Percentiles rank a stretch among this genome's conserved stretches.
phyloP scores from a whole-genome alignment of 2,329 filamentous ascomycete genomes.

The Claviceps sp. region DNA sequence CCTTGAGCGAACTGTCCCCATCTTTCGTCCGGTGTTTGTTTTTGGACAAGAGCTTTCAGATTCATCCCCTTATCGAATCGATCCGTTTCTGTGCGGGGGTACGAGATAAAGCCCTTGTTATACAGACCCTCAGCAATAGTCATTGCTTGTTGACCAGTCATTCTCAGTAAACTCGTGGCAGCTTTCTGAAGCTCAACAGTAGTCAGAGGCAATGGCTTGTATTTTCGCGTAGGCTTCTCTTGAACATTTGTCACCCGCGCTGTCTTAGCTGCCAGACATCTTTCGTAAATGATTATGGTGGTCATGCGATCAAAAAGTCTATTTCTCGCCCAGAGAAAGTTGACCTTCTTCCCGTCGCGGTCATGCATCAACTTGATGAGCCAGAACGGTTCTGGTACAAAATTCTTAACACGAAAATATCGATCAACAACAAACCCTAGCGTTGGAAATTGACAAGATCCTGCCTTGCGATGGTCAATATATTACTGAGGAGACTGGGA shows the following conservation, averaged over 20 bases:
- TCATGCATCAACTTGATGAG: conserved; percentile 71
- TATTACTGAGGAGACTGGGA: not conserved
- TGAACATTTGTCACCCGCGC: conserved; percentile 76
- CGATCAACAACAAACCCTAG: conserved; percentile 94
- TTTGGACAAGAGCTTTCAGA: conserved; percentile 63
- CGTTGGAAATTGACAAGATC: conserved; percentile 91
- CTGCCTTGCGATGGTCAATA: conserved; percentile 24
- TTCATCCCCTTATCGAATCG: conserved; percentile 88
- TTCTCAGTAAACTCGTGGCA: conserved; percentile 75
- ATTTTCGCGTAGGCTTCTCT: conserved; percentile 86
- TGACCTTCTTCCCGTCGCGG: conserved; percentile 64
- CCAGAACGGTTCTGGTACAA: conserved; percentile 89
- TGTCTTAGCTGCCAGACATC: conserved; percentile 61
- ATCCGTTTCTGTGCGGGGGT: conserved; percentile 93
- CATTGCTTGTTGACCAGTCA: conserved; percentile 89
- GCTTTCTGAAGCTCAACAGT: conserved; percentile 96
- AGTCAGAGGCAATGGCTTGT: conserved; percentile 83
- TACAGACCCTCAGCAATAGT: conserved; percentile 75
- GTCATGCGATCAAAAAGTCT: conserved; percentile 80
- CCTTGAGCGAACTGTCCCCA: conserved; percentile 76
- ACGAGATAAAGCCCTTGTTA: conserved; percentile 91
- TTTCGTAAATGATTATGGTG: conserved; percentile 71
- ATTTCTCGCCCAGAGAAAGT: conserved; percentile 70
- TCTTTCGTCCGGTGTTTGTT: conserved; percentile 60
- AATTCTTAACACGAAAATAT: conserved; percentile 87